These are phyloP conservation scores for Saraca asoca DNA, from an alignment of 331 rosid genomes.

Conservation along the genomic window DNA sequence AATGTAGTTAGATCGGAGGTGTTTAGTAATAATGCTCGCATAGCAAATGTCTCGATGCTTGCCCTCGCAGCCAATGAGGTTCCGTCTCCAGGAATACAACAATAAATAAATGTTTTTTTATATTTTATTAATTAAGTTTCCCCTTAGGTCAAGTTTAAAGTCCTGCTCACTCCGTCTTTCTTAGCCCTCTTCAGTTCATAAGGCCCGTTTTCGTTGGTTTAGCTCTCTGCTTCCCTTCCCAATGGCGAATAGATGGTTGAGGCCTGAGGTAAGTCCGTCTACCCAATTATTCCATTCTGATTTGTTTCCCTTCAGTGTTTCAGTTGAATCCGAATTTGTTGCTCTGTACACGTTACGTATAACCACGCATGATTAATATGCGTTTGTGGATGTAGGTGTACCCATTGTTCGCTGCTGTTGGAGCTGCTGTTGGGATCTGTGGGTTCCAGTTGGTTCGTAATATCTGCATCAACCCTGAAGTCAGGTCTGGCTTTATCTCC, in stretches of 20 bases:
- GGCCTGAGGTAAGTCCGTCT: constrained; percentile 65
- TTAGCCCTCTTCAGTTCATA: not conserved
- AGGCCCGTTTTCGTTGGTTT: not conserved
- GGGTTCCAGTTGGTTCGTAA: constrained; percentile 71
- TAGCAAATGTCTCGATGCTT: not conserved
- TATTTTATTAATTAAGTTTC: not conserved
- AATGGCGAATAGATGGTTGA: constrained; percentile 70
- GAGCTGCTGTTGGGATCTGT: constrained; percentile 83
- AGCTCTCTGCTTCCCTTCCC: constrained; percentile 33
- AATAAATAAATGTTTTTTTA: not conserved
- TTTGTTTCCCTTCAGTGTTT: constrained; percentile 6
- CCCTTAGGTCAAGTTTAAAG: not conserved
- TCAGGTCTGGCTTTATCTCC: constrained; percentile 55
- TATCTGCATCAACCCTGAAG: constrained; percentile 88
- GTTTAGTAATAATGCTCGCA: not conserved
- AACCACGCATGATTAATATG: not conserved
- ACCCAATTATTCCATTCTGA: not conserved
- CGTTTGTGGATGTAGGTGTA: constrained; percentile 54
- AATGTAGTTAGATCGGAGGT: no score
- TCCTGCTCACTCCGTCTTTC: not conserved
- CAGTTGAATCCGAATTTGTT: not conserved
- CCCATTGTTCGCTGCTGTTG: constrained; percentile 81
- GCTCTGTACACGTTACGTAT: not conserved
- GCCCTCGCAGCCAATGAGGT: constrained; percentile 24
- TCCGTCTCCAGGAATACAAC: not conserved